Base-by-base conservation (phyloP, 768 basidiomycete genomes). In the Rhodotorula taiwanensis region DNA sequence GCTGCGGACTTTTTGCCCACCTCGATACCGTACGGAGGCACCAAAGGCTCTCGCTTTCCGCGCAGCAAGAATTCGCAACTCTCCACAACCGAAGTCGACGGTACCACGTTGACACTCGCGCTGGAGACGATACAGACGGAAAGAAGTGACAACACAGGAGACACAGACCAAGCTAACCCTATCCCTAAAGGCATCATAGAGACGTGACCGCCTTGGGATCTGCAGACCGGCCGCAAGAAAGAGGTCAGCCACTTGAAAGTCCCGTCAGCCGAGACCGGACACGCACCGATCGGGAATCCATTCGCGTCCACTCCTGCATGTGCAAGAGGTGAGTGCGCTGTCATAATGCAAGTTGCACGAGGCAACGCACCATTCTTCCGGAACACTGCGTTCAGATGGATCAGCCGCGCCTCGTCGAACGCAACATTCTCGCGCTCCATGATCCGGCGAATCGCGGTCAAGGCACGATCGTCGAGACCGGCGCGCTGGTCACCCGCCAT, bases 401-500 rank as follows among this genome's bases (percentile, higher is more conserved):
- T 47, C 44, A 45, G 13, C 31, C 67, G 25, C 14, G 60, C 67
- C 50, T 69, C 67, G 57, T 69, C 67, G 43, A 69, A 67, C 5
- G 42, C 58, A 44, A 55, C 42, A 28, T 36, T 48, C 21, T 57
- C 41, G 39, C 60, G 50, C 39, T 72, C 71, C 71, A 72, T 72
- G 43, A 72, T 66, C 33, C 71, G 39, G 23, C 71, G 27, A 3
- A 72, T 45, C 36, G 70, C 63, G n/a, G 68, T 72, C 54, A 72
- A 47, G 20, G 62, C 62, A 5, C 43, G 48, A 8, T 64, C 70
- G 52, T 71, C 70, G 20, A 71, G 51, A 0, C 66, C 70, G 11
- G 63, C 60, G 33, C 70, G 33, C 33, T 52, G 20, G 53, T 67
- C 70, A 21, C 59, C 70, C 0, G 36, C 51, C 20, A 71, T 9